These are phyloP conservation scores for Alternaria incomplexa DNA, from an alignment of 2,329 filamentous ascomycete species.

Conservation along the genomic window DNA sequence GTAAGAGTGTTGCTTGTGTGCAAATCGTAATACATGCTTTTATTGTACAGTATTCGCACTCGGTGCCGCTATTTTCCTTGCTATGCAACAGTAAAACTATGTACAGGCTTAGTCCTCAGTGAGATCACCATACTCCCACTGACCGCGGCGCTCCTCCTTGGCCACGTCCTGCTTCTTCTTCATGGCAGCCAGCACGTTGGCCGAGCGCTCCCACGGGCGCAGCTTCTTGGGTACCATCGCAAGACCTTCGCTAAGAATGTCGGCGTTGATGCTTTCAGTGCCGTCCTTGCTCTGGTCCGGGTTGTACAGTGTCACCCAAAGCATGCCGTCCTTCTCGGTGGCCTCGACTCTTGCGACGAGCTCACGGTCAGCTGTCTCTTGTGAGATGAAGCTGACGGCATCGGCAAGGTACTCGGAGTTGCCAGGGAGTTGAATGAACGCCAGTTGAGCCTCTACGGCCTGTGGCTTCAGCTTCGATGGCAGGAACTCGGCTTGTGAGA, in stretches of 20 bases:
- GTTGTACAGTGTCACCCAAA: slow-evolving; percentile 89
- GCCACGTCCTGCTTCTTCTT: slow-evolving; percentile 77
- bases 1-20: not conserved
- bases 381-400: slow-evolving; percentile 74
- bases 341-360: slow-evolving; percentile 92
- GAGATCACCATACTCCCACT: slow-evolving; percentile 98
- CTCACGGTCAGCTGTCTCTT: slow-evolving; percentile 75
- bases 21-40: not conserved
- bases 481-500: slow-evolving; percentile 79
- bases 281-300: slow-evolving; percentile 65
- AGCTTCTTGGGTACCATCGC: slow-evolving; percentile 93
- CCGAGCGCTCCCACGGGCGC: slow-evolving; percentile 84
- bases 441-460: slow-evolving; percentile 84
- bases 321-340: slow-evolving; percentile 77
- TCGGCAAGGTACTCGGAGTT: slow-evolving; percentile 79
- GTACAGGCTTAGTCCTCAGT: slow-evolving; percentile 65
- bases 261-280: slow-evolving; percentile 86
- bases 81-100: not conserved
- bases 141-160: slow-evolving; percentile 79
- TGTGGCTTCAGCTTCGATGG: slow-evolving; percentile 79
- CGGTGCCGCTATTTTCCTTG: not conserved
- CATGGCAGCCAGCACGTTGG: slow-evolving; percentile 73
- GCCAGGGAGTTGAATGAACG: slow-evolving; percentile 86
- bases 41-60: not conserved
- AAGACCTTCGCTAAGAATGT: slow-evolving; percentile 80